Base-by-base conservation (phyloP, 75 land plant species). In the Selaginella tamariscina region DNA sequence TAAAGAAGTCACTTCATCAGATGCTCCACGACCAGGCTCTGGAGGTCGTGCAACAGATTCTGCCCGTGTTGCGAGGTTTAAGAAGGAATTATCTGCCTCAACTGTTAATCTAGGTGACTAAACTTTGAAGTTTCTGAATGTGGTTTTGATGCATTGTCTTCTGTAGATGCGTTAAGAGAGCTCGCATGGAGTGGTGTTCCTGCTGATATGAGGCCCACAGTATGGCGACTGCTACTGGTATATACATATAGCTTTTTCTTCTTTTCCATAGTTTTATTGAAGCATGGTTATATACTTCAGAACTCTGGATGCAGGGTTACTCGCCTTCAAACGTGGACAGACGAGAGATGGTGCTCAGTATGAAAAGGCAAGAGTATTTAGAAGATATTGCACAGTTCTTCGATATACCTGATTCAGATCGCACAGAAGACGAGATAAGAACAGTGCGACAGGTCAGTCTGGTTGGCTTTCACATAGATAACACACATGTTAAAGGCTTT, bases 321-420 rank as follows among this genome's bases (percentile, higher is more conserved):
- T 86, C 96, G 79, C 86, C 99, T 55, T 82, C 96, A 75, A 94
- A 94, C 81, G 84, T 91, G 74, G 99, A 94, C 78, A 87, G 99
- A 90, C 83, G 88, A 74, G 88, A 83, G 70, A 83, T 73, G 33
- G 84, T 82, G 74, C 78, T 94, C 60, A 75, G 68, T 68, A 83
- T 94, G 71, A 94, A 90, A 76, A 83, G 96, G 0, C 83, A 77
- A 65, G 99, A 94, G 71, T 94, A 94, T 72, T 77, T 87, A 66
- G 96, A 87, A 23, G 82, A 86, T 78, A 88, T 90, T 75, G 68
- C 91, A 65, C 99, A 94, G 31, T 90, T 82, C 79, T 90, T 86
- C 82, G 99, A 94, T 67, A 84, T 87, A 66, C 78, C 89, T 11
- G 88, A 90, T 64, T 71, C 65, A 20, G 99, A 94, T 30, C 91